These are phyloP conservation scores for Pyronema domesticum DNA, from an alignment of 495 filamentous ascomycete species.

Conservation along the genomic window DNA sequence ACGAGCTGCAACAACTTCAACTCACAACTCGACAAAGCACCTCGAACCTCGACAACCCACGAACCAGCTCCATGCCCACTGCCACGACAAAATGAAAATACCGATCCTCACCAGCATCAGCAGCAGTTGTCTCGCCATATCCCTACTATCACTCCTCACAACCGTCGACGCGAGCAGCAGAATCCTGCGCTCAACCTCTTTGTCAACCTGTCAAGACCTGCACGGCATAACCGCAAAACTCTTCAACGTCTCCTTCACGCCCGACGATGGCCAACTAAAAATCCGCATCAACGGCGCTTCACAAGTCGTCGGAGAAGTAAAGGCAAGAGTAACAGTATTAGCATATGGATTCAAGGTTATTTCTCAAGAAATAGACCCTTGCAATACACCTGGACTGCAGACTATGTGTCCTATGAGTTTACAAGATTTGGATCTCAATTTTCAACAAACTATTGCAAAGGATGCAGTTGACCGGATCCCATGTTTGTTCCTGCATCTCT, in stretches of 20 bases:
- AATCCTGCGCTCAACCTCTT: slow-evolving; percentile 38
- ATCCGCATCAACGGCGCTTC: slow-evolving; percentile 68
- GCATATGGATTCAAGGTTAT: slow-evolving; percentile 63
- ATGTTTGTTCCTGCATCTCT: slow-evolving; percentile 23
- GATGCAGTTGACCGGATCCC: slow-evolving; percentile 48
- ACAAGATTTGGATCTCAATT: slow-evolving; percentile 53
- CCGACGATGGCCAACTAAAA: slow-evolving; percentile 47
- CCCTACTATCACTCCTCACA: slow-evolving; percentile 13
- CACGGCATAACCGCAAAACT: slow-evolving; percentile 62
- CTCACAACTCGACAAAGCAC: no score
- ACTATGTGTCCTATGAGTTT: slow-evolving; percentile 83
- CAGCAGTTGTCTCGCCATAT: slow-evolving; percentile 25
- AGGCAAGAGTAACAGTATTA: slow-evolving; percentile 50
- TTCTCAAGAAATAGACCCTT: slow-evolving; percentile 51
- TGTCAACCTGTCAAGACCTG: slow-evolving; percentile 55
- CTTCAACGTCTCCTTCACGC: slow-evolving; percentile 61
- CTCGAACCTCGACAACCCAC: no score
- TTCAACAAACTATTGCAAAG: slow-evolving; percentile 32
- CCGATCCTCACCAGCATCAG: neutral
- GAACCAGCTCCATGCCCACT: neutral
- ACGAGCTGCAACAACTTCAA: no score
- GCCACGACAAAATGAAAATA: neutral
- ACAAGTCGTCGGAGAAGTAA: slow-evolving; percentile 61
- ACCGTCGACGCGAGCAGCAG: neutral
- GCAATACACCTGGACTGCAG: slow-evolving; percentile 40